Percentiles rank a stretch among this genome's conserved stretches.
These are phyloP conservation scores for Rhodotorula sp. DNA, from an alignment of 1,284 basidiomycete genomes.

Conservation along the genomic window DNA sequence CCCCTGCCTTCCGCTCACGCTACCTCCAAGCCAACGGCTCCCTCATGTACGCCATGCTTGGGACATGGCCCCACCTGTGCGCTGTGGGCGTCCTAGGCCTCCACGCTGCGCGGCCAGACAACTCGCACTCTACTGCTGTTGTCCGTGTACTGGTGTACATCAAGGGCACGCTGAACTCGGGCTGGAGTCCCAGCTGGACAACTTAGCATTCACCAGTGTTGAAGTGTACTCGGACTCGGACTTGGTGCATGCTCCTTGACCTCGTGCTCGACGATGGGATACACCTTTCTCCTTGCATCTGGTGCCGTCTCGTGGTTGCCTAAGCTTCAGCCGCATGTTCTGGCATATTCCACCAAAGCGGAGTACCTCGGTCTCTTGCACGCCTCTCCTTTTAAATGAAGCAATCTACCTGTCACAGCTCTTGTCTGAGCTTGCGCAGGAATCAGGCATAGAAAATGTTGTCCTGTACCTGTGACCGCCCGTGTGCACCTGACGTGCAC, in stretches of 20 bases:
- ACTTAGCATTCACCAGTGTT: conserved; percentile 7
- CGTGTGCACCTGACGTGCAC: too few relatives aligned
- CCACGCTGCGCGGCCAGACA: conserved; percentile 44
- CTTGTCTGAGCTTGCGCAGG: conserved; percentile 41
- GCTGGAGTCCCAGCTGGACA: conserved; percentile 30
- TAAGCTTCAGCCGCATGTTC: not conserved
- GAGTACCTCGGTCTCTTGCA: conserved; percentile 54
- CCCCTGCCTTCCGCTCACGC: not conserved
- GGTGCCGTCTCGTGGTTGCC: not conserved
- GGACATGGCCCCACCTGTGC: conserved; percentile 48
- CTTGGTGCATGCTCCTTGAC: conserved; percentile 1
- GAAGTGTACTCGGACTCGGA: conserved; percentile 15
- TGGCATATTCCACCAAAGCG: not conserved
- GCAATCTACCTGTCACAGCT: conserved; percentile 49
- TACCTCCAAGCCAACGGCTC: conserved; percentile 42
- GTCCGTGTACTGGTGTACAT: conserved; percentile 48
- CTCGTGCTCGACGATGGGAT: not conserved
- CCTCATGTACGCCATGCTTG: conserved; percentile 47
- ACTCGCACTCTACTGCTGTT: conserved; percentile 43
- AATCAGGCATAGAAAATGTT: too few relatives aligned
- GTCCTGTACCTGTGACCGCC: too few relatives aligned
- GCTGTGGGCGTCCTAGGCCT: conserved; percentile 46
- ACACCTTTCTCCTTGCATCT: not conserved
- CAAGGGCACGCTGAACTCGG: conserved; percentile 40
- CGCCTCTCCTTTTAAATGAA: conserved; percentile 52